phyloP scores from a whole-genome alignment of 371 early-diverging fungal genomes.

The Mucor indicus region DNA sequence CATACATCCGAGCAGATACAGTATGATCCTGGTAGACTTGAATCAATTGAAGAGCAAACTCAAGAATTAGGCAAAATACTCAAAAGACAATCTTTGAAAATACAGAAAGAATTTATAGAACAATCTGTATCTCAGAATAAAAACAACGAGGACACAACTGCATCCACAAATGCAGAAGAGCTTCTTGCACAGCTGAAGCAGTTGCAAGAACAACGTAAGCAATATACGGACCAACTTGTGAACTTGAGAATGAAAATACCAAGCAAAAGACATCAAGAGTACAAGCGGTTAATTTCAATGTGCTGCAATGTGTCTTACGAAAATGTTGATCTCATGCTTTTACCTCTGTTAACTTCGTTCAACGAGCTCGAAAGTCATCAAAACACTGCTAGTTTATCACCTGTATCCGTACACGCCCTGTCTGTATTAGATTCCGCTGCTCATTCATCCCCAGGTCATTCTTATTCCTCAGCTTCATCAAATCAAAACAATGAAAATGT shows the following conservation, averaged over 20 bases:
- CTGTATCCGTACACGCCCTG: too few species aligned
- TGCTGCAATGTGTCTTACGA: slow-evolving; percentile 49
- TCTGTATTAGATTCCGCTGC: too few species aligned
- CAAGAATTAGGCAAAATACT: neutral
- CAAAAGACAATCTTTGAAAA: slow-evolving; percentile 1
- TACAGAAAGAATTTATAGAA: slow-evolving; percentile 9
- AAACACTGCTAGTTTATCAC: too few species aligned
- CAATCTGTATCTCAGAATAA: neutral
- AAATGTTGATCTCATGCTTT: slow-evolving; percentile 44
- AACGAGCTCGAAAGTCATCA: slow-evolving; percentile 16
- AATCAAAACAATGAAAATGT: too few species aligned
- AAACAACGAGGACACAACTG: neutral
- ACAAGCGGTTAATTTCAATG: slow-evolving; percentile 46
- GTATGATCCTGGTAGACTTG: slow-evolving; percentile 10
- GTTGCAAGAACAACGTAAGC: slow-evolving; percentile 14
- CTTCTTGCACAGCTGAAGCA: slow-evolving; percentile 1
- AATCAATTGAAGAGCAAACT: slow-evolving; percentile 10
- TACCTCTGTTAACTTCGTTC: slow-evolving; percentile 41
- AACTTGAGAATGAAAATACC: slow-evolving; percentile 24
- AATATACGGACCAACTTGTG: slow-evolving; percentile 20
- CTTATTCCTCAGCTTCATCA: too few species aligned
- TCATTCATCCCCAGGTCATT: too few species aligned
- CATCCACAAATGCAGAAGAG: neutral
- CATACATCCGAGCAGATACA: slow-evolving; percentile 24
- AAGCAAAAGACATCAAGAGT: slow-evolving; percentile 38